Percentiles rank a stretch among this genome's conserved stretches.
Evolutionary conservation across 345 rosid species (phyloP).

Genomic region (Lumnitzera littorea): DNA sequence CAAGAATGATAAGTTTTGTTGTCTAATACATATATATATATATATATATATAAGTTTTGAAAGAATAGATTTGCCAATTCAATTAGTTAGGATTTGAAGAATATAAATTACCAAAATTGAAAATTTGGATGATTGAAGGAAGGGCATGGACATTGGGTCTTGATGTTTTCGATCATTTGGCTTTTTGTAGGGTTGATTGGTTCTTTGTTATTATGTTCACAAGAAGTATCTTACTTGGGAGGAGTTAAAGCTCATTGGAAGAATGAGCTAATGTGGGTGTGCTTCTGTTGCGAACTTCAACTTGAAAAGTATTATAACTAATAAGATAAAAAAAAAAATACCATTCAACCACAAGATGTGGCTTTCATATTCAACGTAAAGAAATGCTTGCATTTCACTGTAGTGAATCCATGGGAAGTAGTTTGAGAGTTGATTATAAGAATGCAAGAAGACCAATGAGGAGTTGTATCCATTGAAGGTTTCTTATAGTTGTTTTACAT

Average conservation of each 20-base stretch:
- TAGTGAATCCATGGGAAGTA: slow-evolving; percentile 38
- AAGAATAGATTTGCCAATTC: too few species aligned
- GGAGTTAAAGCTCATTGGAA: background rate
- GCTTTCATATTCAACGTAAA: background rate
- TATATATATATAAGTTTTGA: too few species aligned
- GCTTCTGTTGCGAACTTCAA: slow-evolving; percentile 44
- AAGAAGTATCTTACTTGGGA: too few species aligned
- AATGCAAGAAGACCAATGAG: slow-evolving; percentile 26
- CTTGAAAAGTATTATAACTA: slow-evolving; percentile 14
- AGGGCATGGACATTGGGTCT: too few species aligned
- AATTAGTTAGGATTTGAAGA: too few species aligned
- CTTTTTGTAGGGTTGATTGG: too few species aligned
- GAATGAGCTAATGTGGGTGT: slow-evolving; percentile 43
- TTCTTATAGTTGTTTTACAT: background rate
- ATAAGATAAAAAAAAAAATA: background rate
- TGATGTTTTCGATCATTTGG: too few species aligned
- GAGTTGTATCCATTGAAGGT: slow-evolving; percentile 48
- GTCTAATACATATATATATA: too few species aligned
- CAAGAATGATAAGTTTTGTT: too few species aligned
- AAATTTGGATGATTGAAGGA: too few species aligned
- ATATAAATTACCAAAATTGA: too few species aligned
- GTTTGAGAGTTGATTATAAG: slow-evolving; percentile 27
- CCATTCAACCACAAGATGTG: background rate
- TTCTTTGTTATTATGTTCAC: too few species aligned
- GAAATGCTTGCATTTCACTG: slow-evolving; percentile 25